phyloP scores from a whole-genome alignment of 2,329 filamentous ascomycete species.

The Anthostomella pinea region DNA sequence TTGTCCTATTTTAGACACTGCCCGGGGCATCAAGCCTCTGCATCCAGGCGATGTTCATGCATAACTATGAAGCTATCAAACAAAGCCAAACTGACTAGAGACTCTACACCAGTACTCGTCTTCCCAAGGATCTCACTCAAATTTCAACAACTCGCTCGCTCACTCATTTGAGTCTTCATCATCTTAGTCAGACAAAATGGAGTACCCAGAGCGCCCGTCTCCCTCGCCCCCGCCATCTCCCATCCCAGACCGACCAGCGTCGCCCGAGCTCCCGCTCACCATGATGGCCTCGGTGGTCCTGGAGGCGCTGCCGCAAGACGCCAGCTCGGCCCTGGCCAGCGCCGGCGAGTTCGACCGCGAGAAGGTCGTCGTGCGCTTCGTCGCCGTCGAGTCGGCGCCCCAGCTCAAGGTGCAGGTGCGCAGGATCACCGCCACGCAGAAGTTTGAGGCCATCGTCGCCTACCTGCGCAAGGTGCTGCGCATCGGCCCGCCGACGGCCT shows the following conservation, averaged over 20 bases:
- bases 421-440: constrained; percentile 74
- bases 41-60: too few species aligned
- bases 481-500: constrained; percentile 63
- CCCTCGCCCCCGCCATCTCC: constrained; percentile 33
- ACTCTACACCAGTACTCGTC: too few species aligned
- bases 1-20: too few species aligned
- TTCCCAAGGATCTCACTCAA: too few species aligned
- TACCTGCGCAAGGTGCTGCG: constrained; percentile 64
- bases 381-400: constrained; percentile 79
- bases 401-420: constrained; percentile 71
- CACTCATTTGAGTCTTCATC: neutral
- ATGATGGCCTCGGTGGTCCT: constrained; percentile 65
- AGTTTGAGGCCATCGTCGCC: constrained; percentile 83
- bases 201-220: constrained; percentile 30
- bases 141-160: too few species aligned
- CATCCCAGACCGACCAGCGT: constrained; percentile 46
- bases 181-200: constrained; percentile 23
- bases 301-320: constrained; percentile 62
- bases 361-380: constrained; percentile 77
- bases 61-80: too few species aligned
- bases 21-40: too few species aligned
- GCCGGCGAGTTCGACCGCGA: constrained; percentile 53
- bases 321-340: constrained; percentile 63
- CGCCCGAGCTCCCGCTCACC: constrained; percentile 59
- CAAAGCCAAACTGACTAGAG: too few species aligned